Conservation (phyloP, 2,329 filamentous ascomycete genomes). For the Cadophora gregata region DNA sequence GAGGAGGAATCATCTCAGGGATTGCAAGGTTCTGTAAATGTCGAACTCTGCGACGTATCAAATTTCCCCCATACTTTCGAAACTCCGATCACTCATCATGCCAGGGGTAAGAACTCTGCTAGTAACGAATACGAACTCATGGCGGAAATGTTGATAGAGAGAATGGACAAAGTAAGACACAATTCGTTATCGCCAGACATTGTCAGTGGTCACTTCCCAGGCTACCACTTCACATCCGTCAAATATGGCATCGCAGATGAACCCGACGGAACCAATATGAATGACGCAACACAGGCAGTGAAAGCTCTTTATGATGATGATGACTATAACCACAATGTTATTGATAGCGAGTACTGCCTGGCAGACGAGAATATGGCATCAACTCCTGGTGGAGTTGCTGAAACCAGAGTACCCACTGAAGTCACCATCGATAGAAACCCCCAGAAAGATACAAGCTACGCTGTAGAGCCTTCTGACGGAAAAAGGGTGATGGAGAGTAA, state of each 20-base stretch:
- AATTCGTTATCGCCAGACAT: not conserved
- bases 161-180: not conserved
- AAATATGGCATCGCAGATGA: not conserved
- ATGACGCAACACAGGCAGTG: too few species aligned
- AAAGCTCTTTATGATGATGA: not conserved
- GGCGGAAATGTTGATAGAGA: not conserved
- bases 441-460: not conserved
- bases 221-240: conserved; percentile 9
- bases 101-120: not conserved
- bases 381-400: too few species aligned
- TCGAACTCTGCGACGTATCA: not conserved
- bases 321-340: not conserved
- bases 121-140: not conserved
- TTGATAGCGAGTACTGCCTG: not conserved
- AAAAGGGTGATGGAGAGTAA: not conserved
- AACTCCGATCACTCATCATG: not conserved
- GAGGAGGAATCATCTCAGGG: not conserved
- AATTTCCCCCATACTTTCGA: not conserved
- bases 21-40: not conserved
- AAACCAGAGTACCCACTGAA: not conserved
- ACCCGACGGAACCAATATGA: not conserved
- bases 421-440: not conserved
- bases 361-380: not conserved
- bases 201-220: not conserved
- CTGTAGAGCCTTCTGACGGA: not conserved